phyloP scores from a whole-genome alignment of 768 basidiomycete species.

The Trametes maxima region DNA sequence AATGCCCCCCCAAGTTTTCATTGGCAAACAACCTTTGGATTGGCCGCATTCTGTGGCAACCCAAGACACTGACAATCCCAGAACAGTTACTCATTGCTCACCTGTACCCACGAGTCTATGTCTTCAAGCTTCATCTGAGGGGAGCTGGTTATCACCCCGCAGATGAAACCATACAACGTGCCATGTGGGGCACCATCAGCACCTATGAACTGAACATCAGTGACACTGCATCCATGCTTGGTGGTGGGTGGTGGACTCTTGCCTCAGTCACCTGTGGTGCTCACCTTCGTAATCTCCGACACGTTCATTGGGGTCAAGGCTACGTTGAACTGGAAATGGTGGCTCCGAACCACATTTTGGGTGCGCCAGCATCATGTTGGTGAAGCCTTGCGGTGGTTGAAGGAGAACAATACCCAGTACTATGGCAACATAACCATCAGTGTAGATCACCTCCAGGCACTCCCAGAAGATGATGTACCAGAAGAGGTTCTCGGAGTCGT shows the following conservation, averaged over 20 bases:
- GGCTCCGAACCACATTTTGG: conserved; percentile 35
- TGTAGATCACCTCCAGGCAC: conserved; percentile 13
- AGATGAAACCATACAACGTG: conserved; percentile 17
- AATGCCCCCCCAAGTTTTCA: not conserved
- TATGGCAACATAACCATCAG: conserved; percentile 35
- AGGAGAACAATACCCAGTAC: conserved; percentile 37
- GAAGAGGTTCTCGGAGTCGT: conserved; percentile 19
- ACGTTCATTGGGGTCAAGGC: conserved; percentile 38
- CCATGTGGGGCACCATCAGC: conserved; percentile 40
- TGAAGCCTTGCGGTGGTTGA: conserved; percentile 40
- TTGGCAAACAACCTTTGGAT: conserved; percentile 44
- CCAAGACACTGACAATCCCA: conserved; percentile 36
- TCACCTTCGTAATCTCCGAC: conserved; percentile 31
- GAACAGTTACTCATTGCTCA: conserved; percentile 41
- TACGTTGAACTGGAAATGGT: conserved; percentile 27
- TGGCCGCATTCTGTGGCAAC: conserved; percentile 35
- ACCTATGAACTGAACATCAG: conserved; percentile 33
- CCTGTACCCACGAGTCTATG: conserved; percentile 36
- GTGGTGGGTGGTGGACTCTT: not conserved
- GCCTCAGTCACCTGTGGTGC: not conserved
- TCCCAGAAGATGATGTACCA: conserved; percentile 41
- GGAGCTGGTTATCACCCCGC: not conserved
- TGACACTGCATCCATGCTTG: conserved; percentile 31
- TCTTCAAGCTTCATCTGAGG: conserved; percentile 41
- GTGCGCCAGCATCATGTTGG: conserved; percentile 35